Evolutionary conservation across 2,329 filamentous ascomycete genomes (phyloP).

Genomic region (Clarireedia paspali): DNA sequence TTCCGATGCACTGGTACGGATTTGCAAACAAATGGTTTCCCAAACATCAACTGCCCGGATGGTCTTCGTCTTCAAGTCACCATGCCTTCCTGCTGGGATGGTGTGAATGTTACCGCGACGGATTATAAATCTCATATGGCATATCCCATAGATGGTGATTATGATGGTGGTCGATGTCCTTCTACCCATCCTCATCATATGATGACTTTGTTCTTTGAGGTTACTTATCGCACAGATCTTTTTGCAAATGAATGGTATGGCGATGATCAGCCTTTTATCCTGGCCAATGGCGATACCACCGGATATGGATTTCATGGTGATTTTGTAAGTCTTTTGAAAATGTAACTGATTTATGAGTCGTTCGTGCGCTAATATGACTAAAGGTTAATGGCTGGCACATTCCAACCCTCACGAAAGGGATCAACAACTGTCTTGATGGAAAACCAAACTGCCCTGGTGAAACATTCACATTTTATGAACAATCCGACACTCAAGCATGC

Average conservation of each 20-base stretch:
- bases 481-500: constrained; percentile 6
- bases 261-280: constrained; percentile 36
- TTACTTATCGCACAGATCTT: constrained; percentile 49
- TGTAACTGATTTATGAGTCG: neutral
- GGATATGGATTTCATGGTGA: constrained; percentile 11
- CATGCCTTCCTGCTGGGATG: constrained; percentile 56
- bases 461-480: constrained; percentile 6
- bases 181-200: constrained; percentile 44
- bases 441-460: neutral
- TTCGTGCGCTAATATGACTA: neutral
- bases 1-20: constrained; percentile 46
- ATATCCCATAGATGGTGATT: constrained; percentile 35
- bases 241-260: constrained; percentile 51
- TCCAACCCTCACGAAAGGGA: constrained; percentile 4
- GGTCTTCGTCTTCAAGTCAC: constrained; percentile 46
- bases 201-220: constrained; percentile 52
- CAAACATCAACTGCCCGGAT: constrained; percentile 44
- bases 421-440: constrained; percentile 4
- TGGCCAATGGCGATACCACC: constrained; percentile 9
- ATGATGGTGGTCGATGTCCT: constrained; percentile 41
- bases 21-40: constrained; percentile 41
- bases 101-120: constrained; percentile 43
- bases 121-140: constrained; percentile 50
- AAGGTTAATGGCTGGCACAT: constrained; percentile 9
- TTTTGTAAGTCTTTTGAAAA: neutral